Conservation (phyloP, 2,329 filamentous ascomycete genomes). For the Trichoderma sp. region DNA sequence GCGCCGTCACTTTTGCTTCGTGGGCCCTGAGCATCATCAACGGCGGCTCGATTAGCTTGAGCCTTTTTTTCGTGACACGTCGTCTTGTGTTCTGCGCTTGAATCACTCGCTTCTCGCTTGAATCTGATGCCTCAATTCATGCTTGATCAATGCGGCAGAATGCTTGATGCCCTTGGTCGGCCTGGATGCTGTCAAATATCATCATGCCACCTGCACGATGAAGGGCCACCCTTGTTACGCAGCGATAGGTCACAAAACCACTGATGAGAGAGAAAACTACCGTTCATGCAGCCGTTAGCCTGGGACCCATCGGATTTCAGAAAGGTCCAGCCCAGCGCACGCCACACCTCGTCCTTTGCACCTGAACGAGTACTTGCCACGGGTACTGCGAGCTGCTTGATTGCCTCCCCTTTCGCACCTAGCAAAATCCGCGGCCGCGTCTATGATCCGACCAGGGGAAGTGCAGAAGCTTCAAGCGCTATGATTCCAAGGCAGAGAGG, state of each 20-base stretch:
- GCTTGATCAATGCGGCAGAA: background rate
- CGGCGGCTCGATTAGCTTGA: slow-evolving; percentile 3
- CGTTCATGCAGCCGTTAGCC: slow-evolving; percentile 1
- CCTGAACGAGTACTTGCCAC: background rate
- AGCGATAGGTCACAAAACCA: background rate
- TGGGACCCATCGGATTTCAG: background rate
- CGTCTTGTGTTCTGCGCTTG: background rate
- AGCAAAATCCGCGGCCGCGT: background rate
- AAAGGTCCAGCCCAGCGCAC: background rate
- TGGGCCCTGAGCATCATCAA: slow-evolving; percentile 6
- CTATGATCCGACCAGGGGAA: background rate
- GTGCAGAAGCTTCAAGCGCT: slow-evolving; percentile 12
- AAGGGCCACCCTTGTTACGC: background rate
- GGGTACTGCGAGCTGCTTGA: background rate
- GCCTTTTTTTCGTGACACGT: background rate
- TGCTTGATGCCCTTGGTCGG: background rate
- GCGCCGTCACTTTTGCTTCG: background rate
- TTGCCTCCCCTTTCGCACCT: background rate
- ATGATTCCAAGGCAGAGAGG: background rate
- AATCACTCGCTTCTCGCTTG: background rate
- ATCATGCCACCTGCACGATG: slow-evolving; percentile 3
- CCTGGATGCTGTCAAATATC: background rate
- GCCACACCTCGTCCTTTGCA: background rate
- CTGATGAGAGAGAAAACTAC: background rate
- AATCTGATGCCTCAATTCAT: background rate